Base-by-base conservation (phyloP, 768 basidiomycete genomes). In the Kwoniella newhampshirensis region DNA sequence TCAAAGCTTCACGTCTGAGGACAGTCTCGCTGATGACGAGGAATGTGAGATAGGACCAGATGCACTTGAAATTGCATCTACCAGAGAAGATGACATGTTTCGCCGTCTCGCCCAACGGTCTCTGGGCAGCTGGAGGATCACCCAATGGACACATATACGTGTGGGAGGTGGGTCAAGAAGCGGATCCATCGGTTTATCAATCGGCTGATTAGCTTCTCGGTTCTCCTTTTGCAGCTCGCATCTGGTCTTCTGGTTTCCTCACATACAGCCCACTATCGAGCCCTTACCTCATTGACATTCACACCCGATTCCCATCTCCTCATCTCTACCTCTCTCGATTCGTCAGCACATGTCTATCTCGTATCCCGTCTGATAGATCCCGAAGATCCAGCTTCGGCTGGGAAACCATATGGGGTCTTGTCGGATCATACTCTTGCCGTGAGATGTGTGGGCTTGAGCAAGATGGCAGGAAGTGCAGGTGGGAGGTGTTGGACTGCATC, bases 201-300 rank as follows among this genome's bases (percentile, higher is more conserved):
- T n/a, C n/a, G 36, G n/a, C 36, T 37, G 36, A 37, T 37, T 37
- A n/a, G 36, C 36, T 37, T n/a, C 40, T 42, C 40, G n/a, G 40
- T 23, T 6, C 36, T n/a, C 11, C 25, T 9, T 21, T 21, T 52
- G 58, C 77, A 96, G 91, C 81, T 91, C 63, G 81, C 87, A 9
- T 96, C 93, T n/a, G 93, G 93, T n/a, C 86, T 93, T 51, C 79
- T 97, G 43, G 91, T 86, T 79, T 85, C 87, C 64, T 83, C 88
- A 0, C 92, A 92, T 85, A 93, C 97, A 59, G 93, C 93, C 17
- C 94, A 98, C 76, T 99, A 98, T 78, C 88, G 94, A 56, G 82
- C 85, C 71, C 83, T 97, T 50, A 88, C 84, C 59, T 86, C 87
- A 8, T 77, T 98, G 1, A 84, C 83, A 40, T 98, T 97, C 74